These are phyloP conservation scores for Zelopaecilomyces penicillatus DNA, from an alignment of 2,329 filamentous ascomycete species.

Conservation along the genomic window DNA sequence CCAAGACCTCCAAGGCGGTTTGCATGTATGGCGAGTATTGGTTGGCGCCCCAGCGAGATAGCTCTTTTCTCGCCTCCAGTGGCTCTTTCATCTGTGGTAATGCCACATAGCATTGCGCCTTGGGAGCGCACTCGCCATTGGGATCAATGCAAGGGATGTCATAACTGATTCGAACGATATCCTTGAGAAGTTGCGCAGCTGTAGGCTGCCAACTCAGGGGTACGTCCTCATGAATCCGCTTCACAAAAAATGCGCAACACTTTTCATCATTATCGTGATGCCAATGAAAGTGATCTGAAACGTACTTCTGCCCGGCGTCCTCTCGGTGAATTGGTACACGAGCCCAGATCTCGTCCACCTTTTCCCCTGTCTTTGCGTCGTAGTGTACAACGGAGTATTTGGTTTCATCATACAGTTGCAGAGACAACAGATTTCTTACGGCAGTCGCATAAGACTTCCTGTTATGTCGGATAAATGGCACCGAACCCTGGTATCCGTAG, in stretches of 20 bases:
- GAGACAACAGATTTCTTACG: constrained; percentile 16
- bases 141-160: not conserved
- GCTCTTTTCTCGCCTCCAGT: not conserved
- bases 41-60: constrained; percentile 15
- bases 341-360: not conserved
- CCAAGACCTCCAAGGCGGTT: constrained; percentile 18
- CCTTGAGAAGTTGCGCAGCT: constrained; percentile 8
- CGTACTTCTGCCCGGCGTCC: no score
- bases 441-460: constrained; percentile 14
- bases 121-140: not conserved
- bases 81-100: not conserved
- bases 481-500: constrained; percentile 24
- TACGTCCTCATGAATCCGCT: not conserved
- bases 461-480: constrained; percentile 16
- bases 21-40: constrained; percentile 18
- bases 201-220: constrained; percentile 15
- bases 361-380: not conserved
- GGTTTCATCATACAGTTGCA: constrained; percentile 1
- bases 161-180: constrained; percentile 9
- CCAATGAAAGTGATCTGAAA: no score
- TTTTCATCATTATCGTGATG: not conserved
- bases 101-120: constrained; percentile 3
- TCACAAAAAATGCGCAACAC: constrained; percentile 16
- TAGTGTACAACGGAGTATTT: constrained; percentile 10
- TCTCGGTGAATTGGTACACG: not conserved